Evolutionary conservation across 768 basidiomycete genomes (phyloP).

Genomic region (Panaeolus cyanescens): DNA sequence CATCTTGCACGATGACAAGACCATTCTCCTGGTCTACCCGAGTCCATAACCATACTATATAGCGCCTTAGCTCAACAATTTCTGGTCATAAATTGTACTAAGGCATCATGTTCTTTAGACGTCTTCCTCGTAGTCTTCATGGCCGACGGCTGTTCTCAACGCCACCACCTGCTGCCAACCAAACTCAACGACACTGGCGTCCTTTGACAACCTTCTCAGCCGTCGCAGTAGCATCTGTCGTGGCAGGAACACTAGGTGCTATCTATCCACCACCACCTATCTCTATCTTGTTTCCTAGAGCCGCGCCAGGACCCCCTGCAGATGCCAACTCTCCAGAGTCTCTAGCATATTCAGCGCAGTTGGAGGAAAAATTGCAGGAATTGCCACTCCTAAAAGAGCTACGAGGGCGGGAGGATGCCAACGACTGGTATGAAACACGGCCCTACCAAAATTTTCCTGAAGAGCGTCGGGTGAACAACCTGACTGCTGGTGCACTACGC

Average conservation of each 20-base stretch:
- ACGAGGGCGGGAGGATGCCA: slow-evolving; percentile 48
- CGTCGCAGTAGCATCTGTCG: slow-evolving; percentile 33
- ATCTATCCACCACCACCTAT: slow-evolving; percentile 70
- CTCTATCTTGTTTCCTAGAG: slow-evolving; percentile 72
- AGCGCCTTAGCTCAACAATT: neutral
- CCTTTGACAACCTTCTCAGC: slow-evolving; percentile 29
- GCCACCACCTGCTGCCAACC: slow-evolving; percentile 2
- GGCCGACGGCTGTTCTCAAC: slow-evolving; percentile 16
- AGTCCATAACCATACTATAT: neutral
- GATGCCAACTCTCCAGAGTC: slow-evolving; percentile 60
- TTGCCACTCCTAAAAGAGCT: slow-evolving; percentile 58
- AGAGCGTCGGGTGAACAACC: slow-evolving; percentile 74
- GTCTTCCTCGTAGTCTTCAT: slow-evolving; percentile 3
- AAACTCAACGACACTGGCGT: slow-evolving; percentile 16
- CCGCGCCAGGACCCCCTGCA: slow-evolving; percentile 68
- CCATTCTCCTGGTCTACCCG: neutral
- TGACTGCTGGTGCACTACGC: slow-evolving; percentile 83
- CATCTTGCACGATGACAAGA: slow-evolving; percentile 2
- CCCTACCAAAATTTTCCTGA: slow-evolving; percentile 74
- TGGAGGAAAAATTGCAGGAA: slow-evolving; percentile 71
- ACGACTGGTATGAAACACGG: slow-evolving; percentile 76
- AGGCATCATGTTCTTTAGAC: neutral
- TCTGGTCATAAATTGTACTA: too few species aligned
- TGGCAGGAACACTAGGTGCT: slow-evolving; percentile 57
- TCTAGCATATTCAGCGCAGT: slow-evolving; percentile 49